A percentile compares a stretch with the other conserved stretches of the same genome.
Evolutionary conservation across 768 basidiomycete genomes (phyloP).

Genomic region (Inosperma sp.): DNA sequence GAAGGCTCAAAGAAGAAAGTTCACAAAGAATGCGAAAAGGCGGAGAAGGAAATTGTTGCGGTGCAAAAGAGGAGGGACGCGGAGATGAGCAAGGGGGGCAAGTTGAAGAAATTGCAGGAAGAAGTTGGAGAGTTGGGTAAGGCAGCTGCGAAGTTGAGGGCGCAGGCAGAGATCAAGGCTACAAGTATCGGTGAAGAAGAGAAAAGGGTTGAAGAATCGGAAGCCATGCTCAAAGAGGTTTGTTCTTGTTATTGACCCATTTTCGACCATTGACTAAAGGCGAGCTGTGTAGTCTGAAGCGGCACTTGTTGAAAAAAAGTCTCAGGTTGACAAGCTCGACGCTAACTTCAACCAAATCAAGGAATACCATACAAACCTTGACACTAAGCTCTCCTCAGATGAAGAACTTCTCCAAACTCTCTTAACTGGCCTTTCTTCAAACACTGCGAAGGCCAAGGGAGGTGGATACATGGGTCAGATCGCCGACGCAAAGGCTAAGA

Average conservation of each 20-base stretch:
- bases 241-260: constrained; percentile 15
- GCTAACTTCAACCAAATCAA: constrained; percentile 59
- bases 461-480: constrained; percentile 98
- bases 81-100: constrained; percentile 92
- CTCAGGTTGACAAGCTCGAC: constrained; percentile 52
- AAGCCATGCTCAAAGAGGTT: constrained; percentile 60
- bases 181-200: constrained; percentile 77
- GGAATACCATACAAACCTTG: constrained; percentile 57
- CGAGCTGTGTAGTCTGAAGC: constrained; percentile 46
- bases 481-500: constrained; percentile 71
- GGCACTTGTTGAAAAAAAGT: constrained; percentile 54
- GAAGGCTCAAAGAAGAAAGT: constrained; percentile 49
- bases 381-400: constrained; percentile 59
- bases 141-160: constrained; percentile 72
- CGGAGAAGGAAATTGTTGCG: constrained; percentile 60
- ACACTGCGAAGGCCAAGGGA: constrained; percentile 54
- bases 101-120: constrained; percentile 80
- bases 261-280: not conserved
- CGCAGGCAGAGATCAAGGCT: constrained; percentile 80
- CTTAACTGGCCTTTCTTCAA: constrained; percentile 83
- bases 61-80: constrained; percentile 76
- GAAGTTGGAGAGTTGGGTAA: constrained; percentile 75
- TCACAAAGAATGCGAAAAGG: constrained; percentile 50
- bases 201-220: constrained; percentile 46
- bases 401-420: constrained; percentile 96